Evolutionary conservation across 257 asterid species (phyloP), one percentile per base, ranked within the genome.

Genomic region (Nyctanthes arbortristis): DNA sequence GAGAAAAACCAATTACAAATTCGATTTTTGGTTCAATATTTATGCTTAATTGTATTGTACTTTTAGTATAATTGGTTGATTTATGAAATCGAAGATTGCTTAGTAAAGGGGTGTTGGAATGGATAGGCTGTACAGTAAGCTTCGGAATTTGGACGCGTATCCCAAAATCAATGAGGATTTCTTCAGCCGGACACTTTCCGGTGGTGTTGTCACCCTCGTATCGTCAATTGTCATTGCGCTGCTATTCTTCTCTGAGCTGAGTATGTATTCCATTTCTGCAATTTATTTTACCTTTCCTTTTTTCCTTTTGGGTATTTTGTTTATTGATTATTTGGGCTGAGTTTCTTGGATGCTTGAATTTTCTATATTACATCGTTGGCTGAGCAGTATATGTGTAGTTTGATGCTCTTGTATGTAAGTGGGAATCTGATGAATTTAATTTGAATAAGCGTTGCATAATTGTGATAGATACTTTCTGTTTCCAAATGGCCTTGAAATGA

Each of bases 81-180:
- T 34, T 43, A 22, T 33, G 37, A 8, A 11, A 57, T 36, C 16
- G 72, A 36, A 37, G 52, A 58, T 32, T 64, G 75, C 65, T 70
- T 63, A 39, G 72, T 31, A 20, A 27, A 22, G 54, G 35, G 61
- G 13, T 61, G 7, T 32, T 49, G 75, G 72, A 18, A 86, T 87
- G 91, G 88, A 81, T 29, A 87, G 66, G 73, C 64, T 89, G 49
- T 85, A 66, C 73, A 86, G 73, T 78, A 93, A 78, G 87, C 79
- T 93, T 69, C 84, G 99, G 61, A 89, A 75, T 75, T 88, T 93
- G 90, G 99, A 93, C 56, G 99, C 97, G 2, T 93, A 93, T 75
- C 99, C 97, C 1, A 93, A 93, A 70, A 73, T 93, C 81, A 93
- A 89, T 70, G 99, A 93, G 79, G 99, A 93, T 87, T 93, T 93